Percentiles rank a stretch among this genome's conserved stretches.
These are phyloP conservation scores for Thermomyces lanuginosus DNA, from an alignment of 2,329 filamentous ascomycete species.

Conservation along the genomic window DNA sequence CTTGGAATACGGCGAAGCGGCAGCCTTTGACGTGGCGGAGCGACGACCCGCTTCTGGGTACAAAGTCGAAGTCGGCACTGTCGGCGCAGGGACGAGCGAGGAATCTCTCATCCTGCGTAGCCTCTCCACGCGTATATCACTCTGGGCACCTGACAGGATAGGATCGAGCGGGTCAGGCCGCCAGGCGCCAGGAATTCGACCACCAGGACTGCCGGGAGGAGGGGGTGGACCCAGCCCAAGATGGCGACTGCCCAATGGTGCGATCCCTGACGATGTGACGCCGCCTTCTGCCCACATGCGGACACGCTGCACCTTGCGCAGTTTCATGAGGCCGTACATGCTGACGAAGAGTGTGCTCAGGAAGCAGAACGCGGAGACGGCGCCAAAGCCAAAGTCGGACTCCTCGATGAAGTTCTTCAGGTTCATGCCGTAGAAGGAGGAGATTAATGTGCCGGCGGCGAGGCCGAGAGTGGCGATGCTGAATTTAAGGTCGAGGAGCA, in stretches of 20 bases:
- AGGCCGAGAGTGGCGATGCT: slow-evolving; percentile 90
- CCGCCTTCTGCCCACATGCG: slow-evolving; percentile 60
- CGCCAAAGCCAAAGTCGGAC: slow-evolving; percentile 67
- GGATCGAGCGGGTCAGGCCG: slow-evolving; percentile 29
- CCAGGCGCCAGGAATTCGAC: slow-evolving; percentile 27
- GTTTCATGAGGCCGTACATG: slow-evolving; percentile 65
- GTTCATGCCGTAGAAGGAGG: slow-evolving; percentile 99
- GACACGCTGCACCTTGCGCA: slow-evolving; percentile 72
- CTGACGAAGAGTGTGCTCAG: slow-evolving; percentile 62
- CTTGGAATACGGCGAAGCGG: too few relatives aligned
- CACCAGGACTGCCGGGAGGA: too few relatives aligned
- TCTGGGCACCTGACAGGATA: slow-evolving; percentile 22
- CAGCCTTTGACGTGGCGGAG: too few relatives aligned
- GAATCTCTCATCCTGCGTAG: slow-evolving; percentile 22
- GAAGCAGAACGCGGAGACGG: slow-evolving; percentile 55
- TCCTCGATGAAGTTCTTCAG: slow-evolving; percentile 97
- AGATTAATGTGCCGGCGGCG: slow-evolving; percentile 84
- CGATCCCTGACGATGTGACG: slow-evolving; percentile 16
- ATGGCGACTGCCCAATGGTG: slow-evolving; percentile 13
- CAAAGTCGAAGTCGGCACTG: too few relatives aligned
- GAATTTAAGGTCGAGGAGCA: slow-evolving; percentile 93
- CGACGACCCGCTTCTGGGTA: too few relatives aligned
- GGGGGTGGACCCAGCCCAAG: too few relatives aligned
- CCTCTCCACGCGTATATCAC: slow-evolving; percentile 22
- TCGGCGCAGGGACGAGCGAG: too few relatives aligned